A percentile compares a stretch with the other conserved stretches of the same genome.
These are phyloP conservation scores for Xerophyta viscosa DNA, from an alignment of 106 monocot genomes.

Conservation along the genomic window DNA sequence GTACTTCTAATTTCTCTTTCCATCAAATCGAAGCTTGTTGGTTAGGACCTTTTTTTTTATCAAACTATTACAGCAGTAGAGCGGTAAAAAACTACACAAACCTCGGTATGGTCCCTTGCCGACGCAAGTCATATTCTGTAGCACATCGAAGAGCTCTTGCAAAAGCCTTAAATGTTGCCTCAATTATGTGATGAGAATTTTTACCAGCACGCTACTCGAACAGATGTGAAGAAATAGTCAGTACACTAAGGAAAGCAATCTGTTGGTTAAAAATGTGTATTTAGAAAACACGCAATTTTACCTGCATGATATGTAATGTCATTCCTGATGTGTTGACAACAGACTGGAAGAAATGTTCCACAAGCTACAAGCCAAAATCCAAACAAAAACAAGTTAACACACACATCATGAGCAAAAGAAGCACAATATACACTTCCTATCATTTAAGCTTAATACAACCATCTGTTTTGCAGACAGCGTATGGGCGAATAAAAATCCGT, in stretches of 20 bases:
- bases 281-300: too few relatives aligned
- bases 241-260: too few relatives aligned
- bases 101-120: constrained; percentile 75
- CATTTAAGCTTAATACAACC: too few relatives aligned
- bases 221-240: background rate
- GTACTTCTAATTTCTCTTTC: too few relatives aligned
- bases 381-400: background rate
- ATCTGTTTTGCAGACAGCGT: too few relatives aligned
- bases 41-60: too few relatives aligned
- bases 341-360: constrained; percentile 97
- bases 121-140: constrained; percentile 71
- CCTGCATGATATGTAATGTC: constrained; percentile 94
- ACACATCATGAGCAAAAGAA: background rate
- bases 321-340: constrained; percentile 93
- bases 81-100: too few relatives aligned
- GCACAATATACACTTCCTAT: too few relatives aligned
- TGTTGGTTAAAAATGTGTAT: too few relatives aligned
- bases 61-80: too few relatives aligned
- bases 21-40: too few relatives aligned
- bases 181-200: constrained; percentile 93
- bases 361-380: constrained; percentile 40
- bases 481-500: too few relatives aligned
- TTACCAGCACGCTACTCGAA: constrained; percentile 58
- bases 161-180: constrained; percentile 98
- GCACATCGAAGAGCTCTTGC: constrained; percentile 95